Evolutionary conservation across 73 alveolate genomes (phyloP).

Genomic region (Blepharisma japonicum): DNA sequence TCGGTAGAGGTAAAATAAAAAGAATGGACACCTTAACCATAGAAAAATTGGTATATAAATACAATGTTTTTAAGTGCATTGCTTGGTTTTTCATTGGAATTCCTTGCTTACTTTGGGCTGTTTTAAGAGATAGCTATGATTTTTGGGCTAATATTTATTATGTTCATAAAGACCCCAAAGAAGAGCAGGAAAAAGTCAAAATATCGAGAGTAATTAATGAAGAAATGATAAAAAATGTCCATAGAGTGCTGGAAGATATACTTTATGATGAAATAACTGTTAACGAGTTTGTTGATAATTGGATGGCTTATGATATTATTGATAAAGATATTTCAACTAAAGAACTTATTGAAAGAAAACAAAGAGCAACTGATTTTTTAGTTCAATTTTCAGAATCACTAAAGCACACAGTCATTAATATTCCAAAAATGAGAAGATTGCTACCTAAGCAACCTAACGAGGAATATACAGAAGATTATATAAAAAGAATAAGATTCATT

Average conservation of each 20-base stretch:
- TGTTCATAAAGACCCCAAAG: not conserved
- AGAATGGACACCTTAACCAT: too few species aligned
- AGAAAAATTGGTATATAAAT: too few species aligned
- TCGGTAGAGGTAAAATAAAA: too few species aligned
- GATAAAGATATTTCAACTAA: not conserved
- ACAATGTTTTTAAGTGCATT: not conserved
- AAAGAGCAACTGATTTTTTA: conserved; percentile 5
- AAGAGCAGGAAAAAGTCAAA: not conserved
- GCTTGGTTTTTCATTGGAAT: conserved; percentile 18
- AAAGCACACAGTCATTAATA: not conserved
- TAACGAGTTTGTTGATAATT: not conserved
- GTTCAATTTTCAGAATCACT: not conserved
- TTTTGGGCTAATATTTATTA: not conserved
- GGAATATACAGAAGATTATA: conserved; percentile 20
- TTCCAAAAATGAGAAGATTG: conserved; percentile 6
- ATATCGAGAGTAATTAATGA: not conserved
- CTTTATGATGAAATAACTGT: not conserved
- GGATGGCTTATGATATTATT: not conserved
- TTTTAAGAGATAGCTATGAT: conserved; percentile 18
- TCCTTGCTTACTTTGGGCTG: conserved; percentile 27
- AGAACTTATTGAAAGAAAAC: conserved; percentile 1
- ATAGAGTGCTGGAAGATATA: not conserved
- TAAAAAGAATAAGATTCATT: conserved; percentile 2
- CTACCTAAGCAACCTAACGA: conserved; percentile 1
- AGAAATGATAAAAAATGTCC: not conserved